A percentile compares a stretch with the other conserved stretches of the same genome.
These are phyloP conservation scores for Cytidiella melzeri DNA, from an alignment of 768 basidiomycete genomes.

Conservation along the genomic window DNA sequence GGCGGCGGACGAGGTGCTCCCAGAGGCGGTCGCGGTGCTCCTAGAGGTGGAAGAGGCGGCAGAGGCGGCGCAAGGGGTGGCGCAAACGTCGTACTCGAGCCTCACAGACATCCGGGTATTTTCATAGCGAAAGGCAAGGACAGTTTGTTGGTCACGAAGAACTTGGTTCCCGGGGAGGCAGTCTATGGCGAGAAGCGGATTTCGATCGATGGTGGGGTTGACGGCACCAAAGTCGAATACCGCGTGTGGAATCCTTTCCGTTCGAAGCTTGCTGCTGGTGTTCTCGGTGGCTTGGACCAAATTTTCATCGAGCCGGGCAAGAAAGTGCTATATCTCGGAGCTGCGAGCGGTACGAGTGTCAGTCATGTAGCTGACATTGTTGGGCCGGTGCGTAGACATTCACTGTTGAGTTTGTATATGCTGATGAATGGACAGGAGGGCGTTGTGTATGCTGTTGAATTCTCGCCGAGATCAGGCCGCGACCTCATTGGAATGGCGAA, in stretches of 20 bases:
- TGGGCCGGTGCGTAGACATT: conserved; percentile 67
- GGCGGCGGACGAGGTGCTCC: conserved; percentile 10
- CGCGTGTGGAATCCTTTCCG: conserved; percentile 99
- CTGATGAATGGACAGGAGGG: conserved; percentile 60
- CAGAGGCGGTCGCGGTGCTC: conserved; percentile 21
- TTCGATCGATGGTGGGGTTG: conserved; percentile 68
- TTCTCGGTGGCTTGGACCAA: conserved; percentile 89
- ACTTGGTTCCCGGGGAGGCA: conserved; percentile 93
- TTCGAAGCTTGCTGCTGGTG: conserved; percentile 93
- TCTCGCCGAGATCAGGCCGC: conserved; percentile 93
- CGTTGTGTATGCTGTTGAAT: conserved; percentile 96
- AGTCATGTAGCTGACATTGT: conserved; percentile 99
- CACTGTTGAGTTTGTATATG: neutral
- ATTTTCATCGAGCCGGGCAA: conserved; percentile 91
- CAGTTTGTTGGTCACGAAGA: conserved; percentile 94
- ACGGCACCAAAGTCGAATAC: conserved; percentile 89
- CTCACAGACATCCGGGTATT: conserved; percentile 89
- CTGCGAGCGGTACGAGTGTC: conserved; percentile 95
- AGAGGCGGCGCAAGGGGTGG: conserved; percentile 76
- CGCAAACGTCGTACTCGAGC: conserved; percentile 86
- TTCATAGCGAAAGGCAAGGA: conserved; percentile 99
- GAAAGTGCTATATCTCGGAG: conserved; percentile 96
- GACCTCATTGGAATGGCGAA: conserved; percentile 99
- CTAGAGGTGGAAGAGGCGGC: conserved; percentile 49
- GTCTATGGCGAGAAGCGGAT: conserved; percentile 99